Percentiles rank a stretch among this genome's conserved stretches.
These are phyloP conservation scores for Solanum ossicruentum DNA, from an alignment of 257 asterid genomes.

Conservation along the genomic window DNA sequence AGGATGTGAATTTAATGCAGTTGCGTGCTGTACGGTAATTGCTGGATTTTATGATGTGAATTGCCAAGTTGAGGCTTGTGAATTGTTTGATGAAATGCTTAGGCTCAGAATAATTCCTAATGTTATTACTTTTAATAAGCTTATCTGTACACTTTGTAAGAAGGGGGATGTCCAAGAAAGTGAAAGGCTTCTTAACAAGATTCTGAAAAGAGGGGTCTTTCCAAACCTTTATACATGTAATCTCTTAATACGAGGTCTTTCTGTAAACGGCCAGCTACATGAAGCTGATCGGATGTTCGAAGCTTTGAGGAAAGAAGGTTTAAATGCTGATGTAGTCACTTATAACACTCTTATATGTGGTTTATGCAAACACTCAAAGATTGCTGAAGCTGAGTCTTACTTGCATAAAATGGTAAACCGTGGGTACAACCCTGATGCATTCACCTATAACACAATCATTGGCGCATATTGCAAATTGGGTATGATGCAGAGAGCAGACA, in stretches of 20 bases:
- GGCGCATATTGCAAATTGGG: constrained; percentile 70
- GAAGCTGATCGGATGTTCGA: constrained; percentile 62
- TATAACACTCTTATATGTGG: constrained; percentile 78
- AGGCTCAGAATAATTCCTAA: constrained; percentile 47
- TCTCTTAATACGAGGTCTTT: constrained; percentile 75
- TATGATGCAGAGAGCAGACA: constrained; percentile 52
- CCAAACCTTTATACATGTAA: constrained; percentile 78
- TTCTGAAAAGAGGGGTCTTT: constrained; percentile 55
- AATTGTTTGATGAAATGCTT: constrained; percentile 70
- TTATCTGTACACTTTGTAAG: constrained; percentile 58
- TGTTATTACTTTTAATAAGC: constrained; percentile 64
- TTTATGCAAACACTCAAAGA: constrained; percentile 70
- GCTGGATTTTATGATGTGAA: constrained; percentile 66
- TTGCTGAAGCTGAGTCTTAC: constrained; percentile 59
- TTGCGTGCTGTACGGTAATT: constrained; percentile 64
- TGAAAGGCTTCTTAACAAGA: constrained; percentile 66
- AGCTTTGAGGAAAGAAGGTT: constrained; percentile 25
- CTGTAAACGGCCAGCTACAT: constrained; percentile 45
- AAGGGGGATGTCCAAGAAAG: constrained; percentile 59
- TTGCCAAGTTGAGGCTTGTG: constrained; percentile 32
- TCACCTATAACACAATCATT: constrained; percentile 74
- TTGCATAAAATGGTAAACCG: constrained; percentile 68
- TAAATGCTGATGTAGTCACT: constrained; percentile 67
- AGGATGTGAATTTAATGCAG: constrained; percentile 62
- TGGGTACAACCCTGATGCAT: constrained; percentile 62